A percentile compares a stretch with the other conserved stretches of the same genome.
phyloP scores from a whole-genome alignment of 148 eudicot genomes.

The Hydrangea macrophylla region DNA sequence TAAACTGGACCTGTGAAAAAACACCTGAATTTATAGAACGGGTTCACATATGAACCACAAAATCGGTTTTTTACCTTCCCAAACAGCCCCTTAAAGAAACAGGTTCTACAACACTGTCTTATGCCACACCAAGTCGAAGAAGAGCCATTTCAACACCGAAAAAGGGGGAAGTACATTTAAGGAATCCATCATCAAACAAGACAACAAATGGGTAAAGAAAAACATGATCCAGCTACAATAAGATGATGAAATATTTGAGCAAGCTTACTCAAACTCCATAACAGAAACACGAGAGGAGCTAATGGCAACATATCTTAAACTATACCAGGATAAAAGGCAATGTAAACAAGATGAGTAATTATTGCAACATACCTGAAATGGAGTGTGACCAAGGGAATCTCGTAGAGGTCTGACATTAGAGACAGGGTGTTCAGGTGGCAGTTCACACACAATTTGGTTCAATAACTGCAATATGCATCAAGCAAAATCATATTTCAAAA shows the following conservation, averaged over 20 bases:
- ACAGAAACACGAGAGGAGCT: neutral
- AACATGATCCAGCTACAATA: neutral
- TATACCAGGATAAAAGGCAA: neutral
- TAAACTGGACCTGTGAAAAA: too few relatives aligned
- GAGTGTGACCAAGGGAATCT: constrained; percentile 72
- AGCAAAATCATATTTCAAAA: constrained; percentile 27
- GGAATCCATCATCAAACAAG: neutral
- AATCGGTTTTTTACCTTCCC: too few relatives aligned
- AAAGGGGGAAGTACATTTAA: neutral
- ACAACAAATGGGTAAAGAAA: neutral
- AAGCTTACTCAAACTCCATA: constrained; percentile 4
- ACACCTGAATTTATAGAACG: neutral
- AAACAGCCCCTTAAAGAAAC: too few relatives aligned
- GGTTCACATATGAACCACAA: too few relatives aligned
- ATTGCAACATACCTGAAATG: constrained; percentile 55
- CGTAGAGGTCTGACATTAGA: constrained; percentile 63
- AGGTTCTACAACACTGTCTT: neutral
- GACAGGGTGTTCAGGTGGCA: constrained; percentile 77
- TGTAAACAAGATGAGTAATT: neutral
- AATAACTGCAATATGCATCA: constrained; percentile 45
- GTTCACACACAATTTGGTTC: constrained; percentile 78
- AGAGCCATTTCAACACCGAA: neutral
- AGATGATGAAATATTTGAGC: neutral
- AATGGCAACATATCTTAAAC: constrained; percentile 4
- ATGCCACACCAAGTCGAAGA: neutral